Evolutionary conservation across 345 rosid species (phyloP).

Genomic region (Gossypium mustelinum): DNA sequence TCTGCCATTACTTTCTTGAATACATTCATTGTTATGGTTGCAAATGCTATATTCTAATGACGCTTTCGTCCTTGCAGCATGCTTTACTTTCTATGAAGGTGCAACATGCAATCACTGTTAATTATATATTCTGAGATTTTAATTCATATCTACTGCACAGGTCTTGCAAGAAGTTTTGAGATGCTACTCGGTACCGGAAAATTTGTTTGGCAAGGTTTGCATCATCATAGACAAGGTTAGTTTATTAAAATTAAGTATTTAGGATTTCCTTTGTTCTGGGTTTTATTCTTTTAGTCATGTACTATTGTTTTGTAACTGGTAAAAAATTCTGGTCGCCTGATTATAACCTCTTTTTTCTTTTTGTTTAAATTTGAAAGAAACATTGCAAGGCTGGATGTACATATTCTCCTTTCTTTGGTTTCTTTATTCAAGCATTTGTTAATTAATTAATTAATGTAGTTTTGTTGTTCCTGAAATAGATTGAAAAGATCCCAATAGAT

Average conservation of each 20-base stretch:
- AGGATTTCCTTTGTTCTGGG: neutral
- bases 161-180: conserved; percentile 81
- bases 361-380: conserved; percentile 12
- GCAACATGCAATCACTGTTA: neutral
- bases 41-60: neutral
- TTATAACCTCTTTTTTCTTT: neutral
- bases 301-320: neutral
- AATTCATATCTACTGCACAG: conserved; percentile 32
- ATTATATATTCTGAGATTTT: neutral
- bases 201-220: conserved; percentile 74
- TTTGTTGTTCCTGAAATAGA: conserved; percentile 35
- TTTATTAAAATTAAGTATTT: conserved; percentile 14
- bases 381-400: neutral
- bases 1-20: neutral
- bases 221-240: conserved; percentile 90
- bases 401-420: neutral
- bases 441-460: neutral
- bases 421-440: neutral
- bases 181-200: conserved; percentile 63
- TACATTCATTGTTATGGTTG: neutral
- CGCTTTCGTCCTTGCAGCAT: neutral
- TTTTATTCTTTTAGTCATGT: conserved; percentile 10
- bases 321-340: neutral
- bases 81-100: neutral
- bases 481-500: conserved; percentile 70